A percentile compares a stretch with the other conserved stretches of the same genome.
Evolutionary conservation across 140 eudicot genomes (phyloP).

Genomic region (Bidens hawaiensis): DNA sequence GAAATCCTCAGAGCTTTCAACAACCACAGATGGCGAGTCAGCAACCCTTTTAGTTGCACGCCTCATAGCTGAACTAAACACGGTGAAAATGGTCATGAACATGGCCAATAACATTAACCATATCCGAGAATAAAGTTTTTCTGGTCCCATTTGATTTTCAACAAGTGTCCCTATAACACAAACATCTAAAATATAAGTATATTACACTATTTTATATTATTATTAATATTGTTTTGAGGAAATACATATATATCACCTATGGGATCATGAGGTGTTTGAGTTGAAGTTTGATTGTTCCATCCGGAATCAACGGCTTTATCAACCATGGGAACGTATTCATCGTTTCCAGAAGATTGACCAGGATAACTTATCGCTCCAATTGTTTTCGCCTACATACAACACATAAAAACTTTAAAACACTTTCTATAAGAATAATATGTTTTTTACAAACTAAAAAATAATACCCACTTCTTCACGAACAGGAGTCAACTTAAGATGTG

Average conservation of each 20-base stretch:
- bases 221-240: no score
- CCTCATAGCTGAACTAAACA: conserved; percentile 40
- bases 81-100: conserved; percentile 49
- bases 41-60: conserved; percentile 54
- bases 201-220: no score
- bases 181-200: not conserved
- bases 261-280: conserved; percentile 32
- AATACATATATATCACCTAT: conserved; percentile 35
- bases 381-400: conserved; percentile 54
- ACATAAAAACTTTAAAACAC: conserved; percentile 2
- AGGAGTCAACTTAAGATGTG: conserved; percentile 81
- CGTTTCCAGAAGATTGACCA: conserved; percentile 61
- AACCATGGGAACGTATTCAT: conserved; percentile 94
- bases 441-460: not conserved
- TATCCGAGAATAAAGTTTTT: conserved; percentile 36
- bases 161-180: conserved; percentile 33
- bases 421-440: not conserved
- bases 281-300: conserved; percentile 63
- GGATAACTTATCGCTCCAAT: conserved; percentile 47
- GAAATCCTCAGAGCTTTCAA: conserved; percentile 32
- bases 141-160: conserved; percentile 42
- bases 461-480: conserved; percentile 83
- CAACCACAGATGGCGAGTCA: conserved; percentile 26
- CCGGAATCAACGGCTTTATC: conserved; percentile 89
- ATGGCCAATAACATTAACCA: conserved; percentile 57